Evolutionary conservation across 2,329 filamentous ascomycete species (phyloP).

Genomic region (Stagonosporopsis chrysanthemi): DNA sequence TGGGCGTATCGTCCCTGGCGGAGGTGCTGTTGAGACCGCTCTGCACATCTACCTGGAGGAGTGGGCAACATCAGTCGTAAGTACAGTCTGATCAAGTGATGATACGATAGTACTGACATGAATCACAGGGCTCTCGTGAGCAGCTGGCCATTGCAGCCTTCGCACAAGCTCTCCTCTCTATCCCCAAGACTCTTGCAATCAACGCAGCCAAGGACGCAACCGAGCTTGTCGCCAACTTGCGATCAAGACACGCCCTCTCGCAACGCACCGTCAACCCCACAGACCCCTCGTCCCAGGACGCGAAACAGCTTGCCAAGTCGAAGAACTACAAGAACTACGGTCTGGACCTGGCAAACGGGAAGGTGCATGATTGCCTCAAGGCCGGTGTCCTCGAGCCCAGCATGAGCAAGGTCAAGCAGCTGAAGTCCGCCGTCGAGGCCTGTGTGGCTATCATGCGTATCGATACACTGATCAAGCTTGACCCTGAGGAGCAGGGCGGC

Average conservation of each 20-base stretch:
- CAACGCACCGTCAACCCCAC: slow-evolving; percentile 81
- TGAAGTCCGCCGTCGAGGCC: slow-evolving; percentile 98
- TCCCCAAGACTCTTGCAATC: slow-evolving; percentile 95
- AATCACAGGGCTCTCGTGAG: slow-evolving; percentile 77
- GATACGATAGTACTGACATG: slow-evolving; percentile 8
- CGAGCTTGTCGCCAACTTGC: slow-evolving; percentile 93
- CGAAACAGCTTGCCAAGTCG: slow-evolving; percentile 88
- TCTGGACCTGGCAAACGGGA: slow-evolving; percentile 85
- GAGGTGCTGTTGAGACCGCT: slow-evolving; percentile 97
- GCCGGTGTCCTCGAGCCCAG: slow-evolving; percentile 94
- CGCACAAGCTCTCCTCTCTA: slow-evolving; percentile 89
- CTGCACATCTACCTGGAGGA: slow-evolving; percentile 99
- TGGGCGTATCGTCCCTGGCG: slow-evolving; percentile 94
- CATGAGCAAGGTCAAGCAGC: slow-evolving; percentile 97
- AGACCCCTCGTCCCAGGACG: slow-evolving; percentile 70
- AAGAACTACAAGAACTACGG: slow-evolving; percentile 99
- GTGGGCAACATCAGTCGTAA: slow-evolving; percentile 91
- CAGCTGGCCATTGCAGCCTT: slow-evolving; percentile 98
- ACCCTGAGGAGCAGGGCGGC: slow-evolving; percentile 78
- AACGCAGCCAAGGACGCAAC: slow-evolving; percentile 97
- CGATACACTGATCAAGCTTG: slow-evolving; percentile 97
- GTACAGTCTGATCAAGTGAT: slow-evolving; percentile 35
- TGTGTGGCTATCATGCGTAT: slow-evolving; percentile 99
- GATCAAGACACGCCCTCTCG: slow-evolving; percentile 90
- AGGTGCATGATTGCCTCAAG: slow-evolving; percentile 92